Conservation (phyloP, 1,284 basidiomycete species). For the Leccinum glutinopallens region DNA sequence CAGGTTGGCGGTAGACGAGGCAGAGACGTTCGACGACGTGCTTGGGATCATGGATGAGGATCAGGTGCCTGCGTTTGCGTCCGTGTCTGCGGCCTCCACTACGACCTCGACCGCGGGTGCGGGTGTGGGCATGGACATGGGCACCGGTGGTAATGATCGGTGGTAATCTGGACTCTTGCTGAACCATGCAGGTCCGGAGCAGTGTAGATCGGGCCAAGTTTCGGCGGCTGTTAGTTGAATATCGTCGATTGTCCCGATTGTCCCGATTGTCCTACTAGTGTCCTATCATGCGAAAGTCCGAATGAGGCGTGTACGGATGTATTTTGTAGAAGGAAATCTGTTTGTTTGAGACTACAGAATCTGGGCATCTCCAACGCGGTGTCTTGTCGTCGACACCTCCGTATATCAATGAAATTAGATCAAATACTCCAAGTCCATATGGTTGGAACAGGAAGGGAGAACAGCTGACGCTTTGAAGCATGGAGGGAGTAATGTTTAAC, state of each 20-base stretch:
- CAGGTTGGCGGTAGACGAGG: constrained; percentile 57
- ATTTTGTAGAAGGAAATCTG: background rate
- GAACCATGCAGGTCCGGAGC: background rate
- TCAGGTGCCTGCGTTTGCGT: constrained; percentile 32
- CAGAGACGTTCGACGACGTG: constrained; percentile 64
- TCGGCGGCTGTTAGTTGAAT: background rate
- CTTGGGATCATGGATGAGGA: constrained; percentile 68
- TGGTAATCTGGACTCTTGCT: constrained; percentile 15
- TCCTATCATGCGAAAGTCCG: background rate
- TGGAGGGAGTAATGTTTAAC: background rate
- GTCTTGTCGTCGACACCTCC: background rate
- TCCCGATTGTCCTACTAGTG: background rate
- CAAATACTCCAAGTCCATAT: background rate
- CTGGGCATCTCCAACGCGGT: background rate
- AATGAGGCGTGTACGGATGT: background rate
- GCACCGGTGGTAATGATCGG: background rate
- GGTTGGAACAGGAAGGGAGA: background rate
- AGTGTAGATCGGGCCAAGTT: background rate
- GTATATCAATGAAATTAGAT: constrained; percentile 5
- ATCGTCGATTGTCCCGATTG: background rate
- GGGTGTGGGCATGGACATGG: background rate
- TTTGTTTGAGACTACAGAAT: background rate
- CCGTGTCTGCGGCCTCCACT: constrained; percentile 3
- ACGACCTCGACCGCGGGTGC: background rate
- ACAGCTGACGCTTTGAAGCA: background rate